Conservation (phyloP, 371 early-diverging fungal genomes). For the Mortierella sp. region DNA sequence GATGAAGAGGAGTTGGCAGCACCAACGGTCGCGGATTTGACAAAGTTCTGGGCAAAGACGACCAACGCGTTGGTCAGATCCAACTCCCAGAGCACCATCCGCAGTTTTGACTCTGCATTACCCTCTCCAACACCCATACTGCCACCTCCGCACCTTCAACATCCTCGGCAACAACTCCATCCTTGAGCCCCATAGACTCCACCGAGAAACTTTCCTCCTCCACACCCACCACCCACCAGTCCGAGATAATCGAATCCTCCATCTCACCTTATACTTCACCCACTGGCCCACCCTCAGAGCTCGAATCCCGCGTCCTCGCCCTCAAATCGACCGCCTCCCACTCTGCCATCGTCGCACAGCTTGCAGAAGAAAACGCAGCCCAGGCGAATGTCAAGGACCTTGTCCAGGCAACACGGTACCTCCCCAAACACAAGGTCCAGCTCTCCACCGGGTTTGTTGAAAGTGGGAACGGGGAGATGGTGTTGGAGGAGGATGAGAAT, state of each 20-base stretch:
- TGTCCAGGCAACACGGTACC: conserved; percentile 32
- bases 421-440: conserved; percentile 7
- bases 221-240: neutral
- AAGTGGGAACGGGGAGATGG: neutral
- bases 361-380: neutral
- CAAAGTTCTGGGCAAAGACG: conserved; percentile 37
- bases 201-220: neutral
- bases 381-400: conserved; percentile 22
- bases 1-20: conserved; percentile 1
- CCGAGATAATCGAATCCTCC: neutral
- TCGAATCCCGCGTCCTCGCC: neutral
- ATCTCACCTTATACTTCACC: neutral
- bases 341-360: conserved; percentile 3
- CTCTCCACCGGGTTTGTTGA: neutral
- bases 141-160: neutral
- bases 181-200: neutral
- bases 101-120: neutral
- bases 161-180: neutral
- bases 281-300: neutral
- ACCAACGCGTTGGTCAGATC: conserved; percentile 15
- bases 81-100: neutral
- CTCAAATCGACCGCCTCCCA: neutral
- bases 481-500: conserved; percentile 4
- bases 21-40: conserved; percentile 28
- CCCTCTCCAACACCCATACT: neutral